These are phyloP conservation scores for Chalciporus piperatus DNA, from an alignment of 768 basidiomycete genomes.

Conservation along the genomic window DNA sequence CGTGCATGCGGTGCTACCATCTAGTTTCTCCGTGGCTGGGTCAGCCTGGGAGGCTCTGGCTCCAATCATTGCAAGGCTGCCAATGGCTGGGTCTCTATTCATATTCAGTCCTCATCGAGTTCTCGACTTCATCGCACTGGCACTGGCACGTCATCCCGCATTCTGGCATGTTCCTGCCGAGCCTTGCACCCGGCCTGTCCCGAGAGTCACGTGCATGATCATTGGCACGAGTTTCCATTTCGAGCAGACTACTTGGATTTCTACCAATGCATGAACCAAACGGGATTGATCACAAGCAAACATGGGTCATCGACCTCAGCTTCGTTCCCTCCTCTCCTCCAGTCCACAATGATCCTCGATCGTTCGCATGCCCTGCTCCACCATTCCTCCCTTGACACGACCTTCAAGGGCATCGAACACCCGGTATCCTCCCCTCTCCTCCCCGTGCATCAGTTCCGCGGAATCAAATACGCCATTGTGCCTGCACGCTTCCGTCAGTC, in stretches of 20 bases:
- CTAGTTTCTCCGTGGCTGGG: neutral
- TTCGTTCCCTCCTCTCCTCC: neutral
- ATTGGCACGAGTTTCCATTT: conserved; percentile 19
- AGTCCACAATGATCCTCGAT: conserved; percentile 27
- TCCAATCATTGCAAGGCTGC: no score
- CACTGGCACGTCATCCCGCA: conserved; percentile 9
- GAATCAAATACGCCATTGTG: conserved; percentile 74
- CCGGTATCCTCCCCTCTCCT: conserved; percentile 51
- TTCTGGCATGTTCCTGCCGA: neutral
- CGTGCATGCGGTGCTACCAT: neutral
- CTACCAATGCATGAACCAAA: conserved; percentile 8
- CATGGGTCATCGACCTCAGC: conserved; percentile 5
- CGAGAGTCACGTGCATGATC: conserved; percentile 27
- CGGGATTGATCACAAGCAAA: conserved; percentile 26
- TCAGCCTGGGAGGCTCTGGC: no score
- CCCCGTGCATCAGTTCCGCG: conserved; percentile 68
- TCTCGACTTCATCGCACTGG: conserved; percentile 12
- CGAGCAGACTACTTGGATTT: conserved; percentile 21
- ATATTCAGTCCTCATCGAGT: neutral
- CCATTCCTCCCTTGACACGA: conserved; percentile 56
- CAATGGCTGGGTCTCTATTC: neutral
- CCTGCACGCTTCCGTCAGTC: conserved; percentile 79
- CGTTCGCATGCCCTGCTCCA: conserved; percentile 36
- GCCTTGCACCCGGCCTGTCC: conserved; percentile 11
- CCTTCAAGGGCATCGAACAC: conserved; percentile 67